Evolutionary conservation across 805 yeast species (phyloP), one percentile per base, ranked within the genome.

Genomic region (Cyberlindnera petersonii): DNA sequence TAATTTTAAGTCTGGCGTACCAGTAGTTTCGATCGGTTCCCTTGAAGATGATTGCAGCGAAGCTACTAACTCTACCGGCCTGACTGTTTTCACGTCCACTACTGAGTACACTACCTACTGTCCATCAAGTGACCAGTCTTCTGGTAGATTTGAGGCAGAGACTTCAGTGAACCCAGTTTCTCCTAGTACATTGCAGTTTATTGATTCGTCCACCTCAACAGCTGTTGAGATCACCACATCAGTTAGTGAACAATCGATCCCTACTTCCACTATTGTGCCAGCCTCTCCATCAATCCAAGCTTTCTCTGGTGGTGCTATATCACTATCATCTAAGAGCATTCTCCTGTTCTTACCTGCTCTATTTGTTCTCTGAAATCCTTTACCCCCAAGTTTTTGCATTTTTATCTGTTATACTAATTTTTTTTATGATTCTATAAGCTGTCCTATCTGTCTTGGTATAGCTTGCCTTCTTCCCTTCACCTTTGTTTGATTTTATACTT

Each of bases 81-180:
- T 32, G 17, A 32, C 43, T 17, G 26, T 36, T 16, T 28, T 35
- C 15, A 39, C 44, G n/a, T 15, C 33, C 2, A 38, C 46, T 5
- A 43, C 44, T 19, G 37, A 30, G 26, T 40, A 26, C 39, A 40
- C 42, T 14, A 39, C 47, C 7, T 40, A 40, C 29, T 37, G 44
- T 15, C 47, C 44, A 22, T 28, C 35, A 13, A 14, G 43, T 9
- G 13, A 7, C 18, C 4, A 5, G 4, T 31, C 33, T 14, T 31
- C 26, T n/a, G 10, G 13, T 15, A 5, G 20, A 11, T 11, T n/a
- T n/a, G n/a, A 17, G 7, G 18, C 43, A 9, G 19, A n/a, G 11
- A 20, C 19, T n/a, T 27, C 33, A 5, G 34, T 33, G n/a, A n/a
- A n/a, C n/a, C n/a, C n/a, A 11, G 40, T 36, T 9, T 6, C 29